Evolutionary conservation across 2,329 filamentous ascomycete species (phyloP), one percentile per base, ranked within the genome.

Genomic region (Apiospora arundinis): DNA sequence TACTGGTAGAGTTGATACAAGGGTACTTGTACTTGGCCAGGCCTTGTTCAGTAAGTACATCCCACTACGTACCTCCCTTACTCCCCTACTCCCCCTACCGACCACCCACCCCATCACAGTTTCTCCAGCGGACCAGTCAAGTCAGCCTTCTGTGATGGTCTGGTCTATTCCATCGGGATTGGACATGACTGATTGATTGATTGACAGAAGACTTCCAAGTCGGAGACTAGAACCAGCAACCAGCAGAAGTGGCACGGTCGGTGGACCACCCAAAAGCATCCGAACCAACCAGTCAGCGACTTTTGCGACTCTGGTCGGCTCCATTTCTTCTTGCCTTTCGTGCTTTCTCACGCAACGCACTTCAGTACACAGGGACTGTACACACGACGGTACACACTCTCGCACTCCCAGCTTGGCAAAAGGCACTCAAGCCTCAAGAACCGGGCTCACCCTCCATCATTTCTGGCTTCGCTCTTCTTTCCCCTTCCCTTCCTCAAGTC

Each of bases 391-490:
- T 48, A n/a, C 21, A 48, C 9, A n/a, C 46, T 48, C 42, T 25
- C 32, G 12, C 60, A 44, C 23, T 44, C 63, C 63, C 37, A 42
- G 63, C 63, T 67, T 67, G 40, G 65, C 32, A 32, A 32, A 32
- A 32, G 32, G 32, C 65, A 67, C 45, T 69, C 67, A 52, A 69
- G 67, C 67, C 46, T 69, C 67, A 69, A 69, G 48, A 49, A 69
- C 45, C 46, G 4, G 46, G 28, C 67, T 69, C 46, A 69, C 67
- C 67, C 67, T 49, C 66, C 67, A 40, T 69, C 67, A 69, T 25
- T 45, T 45, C 23, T 52, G n/a, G 28, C 32, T 12, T 49, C 67
- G 23, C n/a, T 44, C 46, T 56, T 46, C 56, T 46, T 56, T 56
- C 32, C 44, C 66, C 44, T 44, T 32, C 37, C 32, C 66, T 48